Evolutionary conservation across 2,329 filamentous ascomycete genomes (phyloP), one percentile per base, ranked within the genome.

Genomic region (Cryphonectria japonica): DNA sequence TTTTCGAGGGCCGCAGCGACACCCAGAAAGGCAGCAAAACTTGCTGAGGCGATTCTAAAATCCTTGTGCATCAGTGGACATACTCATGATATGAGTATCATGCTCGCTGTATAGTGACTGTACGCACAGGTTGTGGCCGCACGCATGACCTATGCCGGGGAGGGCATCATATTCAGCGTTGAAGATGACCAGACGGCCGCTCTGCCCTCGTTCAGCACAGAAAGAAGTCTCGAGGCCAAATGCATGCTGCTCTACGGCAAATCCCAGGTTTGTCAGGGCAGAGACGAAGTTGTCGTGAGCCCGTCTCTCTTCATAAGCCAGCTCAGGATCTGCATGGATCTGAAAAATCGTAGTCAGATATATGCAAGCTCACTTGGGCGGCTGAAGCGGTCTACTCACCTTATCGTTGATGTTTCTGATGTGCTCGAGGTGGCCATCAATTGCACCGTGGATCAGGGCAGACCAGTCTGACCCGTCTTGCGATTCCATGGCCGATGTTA

Each of bases 151-250:
- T n/a, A 85, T 84, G 1, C 77, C 78, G 0, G 83, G 83, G 0
- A 85, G 78, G 0, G 84, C 84, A 71, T 87, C 85, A 71, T 86
- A 85, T 75, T 85, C 84, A 68, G 81, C 82, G 72, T 83, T 84
- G 71, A 81, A 80, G 34, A 81, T 77, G 39, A 85, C 76, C 0
- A 83, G 79, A 0, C 80, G 79, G 4, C 83, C 83, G 6, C 82
- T 83, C 0, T 77, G 75, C 39, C 85, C 85, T 63, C 78, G 78
- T 19, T 82, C 78, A 14, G 82, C 84, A 64, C 84, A 82, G 73
- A 89, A 89, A 1, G 85, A 81, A 0, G 87, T 89, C 11, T 82
- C 78, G 0, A 89, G 74, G 2, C 84, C 86, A 74, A 86, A 87
- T 0, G 86, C 83, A 67, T 85, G 82, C 0, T 82, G 82, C 5